phyloP scores from a whole-genome alignment of 257 asterid genomes.

The Plectranthus barbatus region DNA sequence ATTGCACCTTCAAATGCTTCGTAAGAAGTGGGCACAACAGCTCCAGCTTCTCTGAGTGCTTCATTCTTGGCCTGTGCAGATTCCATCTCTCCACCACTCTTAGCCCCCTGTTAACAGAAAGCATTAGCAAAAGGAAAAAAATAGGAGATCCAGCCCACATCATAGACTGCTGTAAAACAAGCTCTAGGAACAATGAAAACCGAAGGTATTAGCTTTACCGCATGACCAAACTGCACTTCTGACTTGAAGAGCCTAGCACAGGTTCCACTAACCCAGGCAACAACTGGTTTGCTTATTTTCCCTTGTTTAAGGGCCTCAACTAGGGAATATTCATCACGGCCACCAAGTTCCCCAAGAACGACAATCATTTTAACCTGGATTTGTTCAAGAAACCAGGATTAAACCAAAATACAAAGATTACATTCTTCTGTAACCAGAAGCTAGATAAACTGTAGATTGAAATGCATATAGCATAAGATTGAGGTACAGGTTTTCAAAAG shows the following conservation, averaged over 20 bases:
- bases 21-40: slow-evolving; percentile 92
- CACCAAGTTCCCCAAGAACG: slow-evolving; percentile 99
- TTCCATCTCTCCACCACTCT: slow-evolving; percentile 99
- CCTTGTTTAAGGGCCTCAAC: slow-evolving; percentile 98
- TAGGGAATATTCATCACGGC: slow-evolving; percentile 94
- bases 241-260: slow-evolving; percentile 96
- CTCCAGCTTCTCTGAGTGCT: slow-evolving; percentile 94
- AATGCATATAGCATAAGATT: slow-evolving; percentile 5
- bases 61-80: slow-evolving; percentile 98
- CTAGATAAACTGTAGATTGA: background rate
- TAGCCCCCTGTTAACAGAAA: slow-evolving; percentile 77
- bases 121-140: background rate
- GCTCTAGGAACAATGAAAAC: background rate
- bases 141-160: slow-evolving; percentile 6
- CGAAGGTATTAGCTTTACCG: slow-evolving; percentile 49
- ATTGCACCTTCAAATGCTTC: slow-evolving; percentile 89
- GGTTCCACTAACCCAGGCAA: slow-evolving; percentile 99
- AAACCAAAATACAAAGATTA: slow-evolving; percentile 7
- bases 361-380: slow-evolving; percentile 82
- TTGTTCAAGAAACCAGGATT: slow-evolving; percentile 11
- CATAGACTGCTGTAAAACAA: background rate
- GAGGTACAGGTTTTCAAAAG: background rate
- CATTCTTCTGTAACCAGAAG: slow-evolving; percentile 2
- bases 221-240: slow-evolving; percentile 99
- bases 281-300: slow-evolving; percentile 86